A percentile compares a stretch with the other conserved stretches of the same genome.
Evolutionary conservation across 2,329 filamentous ascomycete species (phyloP).

Genomic region (Aspergillus fumigatiaffinis): DNA sequence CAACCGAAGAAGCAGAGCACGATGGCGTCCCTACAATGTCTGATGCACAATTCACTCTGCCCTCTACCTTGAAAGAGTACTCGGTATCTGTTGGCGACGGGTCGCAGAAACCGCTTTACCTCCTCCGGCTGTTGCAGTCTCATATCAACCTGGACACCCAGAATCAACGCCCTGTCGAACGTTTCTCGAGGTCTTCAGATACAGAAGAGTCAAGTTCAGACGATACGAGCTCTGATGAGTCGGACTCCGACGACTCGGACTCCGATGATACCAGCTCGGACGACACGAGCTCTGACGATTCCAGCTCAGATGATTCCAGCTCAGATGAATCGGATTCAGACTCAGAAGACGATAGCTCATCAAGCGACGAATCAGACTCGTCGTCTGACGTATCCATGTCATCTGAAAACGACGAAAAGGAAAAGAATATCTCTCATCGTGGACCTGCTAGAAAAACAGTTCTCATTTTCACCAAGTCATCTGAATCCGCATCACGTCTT

Average conservation of each 20-base stretch:
- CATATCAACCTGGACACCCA: conserved; percentile 27
- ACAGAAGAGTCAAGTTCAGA: conserved; percentile 15
- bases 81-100: conserved; percentile 66
- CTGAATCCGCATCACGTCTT: conserved; percentile 83
- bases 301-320: conserved; percentile 17
- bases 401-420: conserved; percentile 12
- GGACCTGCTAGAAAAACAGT: conserved; percentile 43
- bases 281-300: conserved; percentile 15
- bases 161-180: conserved; percentile 1
- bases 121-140: conserved; percentile 68
- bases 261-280: conserved; percentile 26
- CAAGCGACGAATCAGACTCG: conserved; percentile 10
- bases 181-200: conserved; percentile 12
- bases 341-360: conserved; percentile 12
- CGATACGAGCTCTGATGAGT: conserved; percentile 25
- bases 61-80: conserved; percentile 59
- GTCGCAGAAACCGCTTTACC: conserved; percentile 73
- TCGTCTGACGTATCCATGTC: conserved; percentile 19
- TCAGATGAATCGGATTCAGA: conserved; percentile 29
- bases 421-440: conserved; percentile 19
- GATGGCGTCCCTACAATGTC: conserved; percentile 14
- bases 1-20: conserved; percentile 17
- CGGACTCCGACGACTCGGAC: conserved; percentile 36
- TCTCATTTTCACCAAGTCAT: conserved; percentile 86
- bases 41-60: conserved; percentile 55